Evolutionary conservation across 2,329 filamentous ascomycete species (phyloP), one percentile per base, ranked within the genome.

Genomic region (Talaromyces sp.): DNA sequence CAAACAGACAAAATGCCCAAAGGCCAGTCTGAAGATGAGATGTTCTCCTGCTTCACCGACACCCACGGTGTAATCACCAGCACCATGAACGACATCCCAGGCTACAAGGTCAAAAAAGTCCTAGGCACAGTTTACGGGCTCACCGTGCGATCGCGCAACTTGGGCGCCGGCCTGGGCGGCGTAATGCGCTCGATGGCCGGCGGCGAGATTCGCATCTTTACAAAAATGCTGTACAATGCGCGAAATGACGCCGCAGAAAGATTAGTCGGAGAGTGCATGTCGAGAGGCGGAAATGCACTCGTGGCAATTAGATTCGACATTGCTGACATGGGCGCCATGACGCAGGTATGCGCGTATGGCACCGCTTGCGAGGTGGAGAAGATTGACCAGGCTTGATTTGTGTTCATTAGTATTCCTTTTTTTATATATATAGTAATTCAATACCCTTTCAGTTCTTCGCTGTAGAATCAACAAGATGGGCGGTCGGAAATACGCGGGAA

Each of bases 11-110:
- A 31, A 31, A 53, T 53, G 50, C 27, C 50, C 8, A 53, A 53
- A 31, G 28, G 10, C 2, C 27, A 53, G 28, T 53, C 61, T 12
- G 57, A 62, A 18, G 64, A 65, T 53, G 53, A 67, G 55, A 65
- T 66, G 66, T 66, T 54, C 51, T 59, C 63, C 71, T 86, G 83
- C 75, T 86, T 85, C 72, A 83, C 83, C 44, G 85, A 87, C 68
- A 87, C 85, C 7, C 80, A 83, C 55, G 85, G 85, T 42, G 79
- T 87, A 60, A 82, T 87, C 65, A 87, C 84, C 0, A 83, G 83
- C 0, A 87, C 85, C 59, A 87, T 87, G 84, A 85, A 83, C 73
- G 85, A 87, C 68, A 74, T 88, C 27, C 85, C 85, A 0, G 85
- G 85, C 7, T 87, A 87, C 72, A 83, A 81, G 64, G 77, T 87